Evolutionary conservation across 352 stramenopile genomes (phyloP), one percentile per base, ranked within the genome.

Genomic region (Globisporangium parvum): DNA sequence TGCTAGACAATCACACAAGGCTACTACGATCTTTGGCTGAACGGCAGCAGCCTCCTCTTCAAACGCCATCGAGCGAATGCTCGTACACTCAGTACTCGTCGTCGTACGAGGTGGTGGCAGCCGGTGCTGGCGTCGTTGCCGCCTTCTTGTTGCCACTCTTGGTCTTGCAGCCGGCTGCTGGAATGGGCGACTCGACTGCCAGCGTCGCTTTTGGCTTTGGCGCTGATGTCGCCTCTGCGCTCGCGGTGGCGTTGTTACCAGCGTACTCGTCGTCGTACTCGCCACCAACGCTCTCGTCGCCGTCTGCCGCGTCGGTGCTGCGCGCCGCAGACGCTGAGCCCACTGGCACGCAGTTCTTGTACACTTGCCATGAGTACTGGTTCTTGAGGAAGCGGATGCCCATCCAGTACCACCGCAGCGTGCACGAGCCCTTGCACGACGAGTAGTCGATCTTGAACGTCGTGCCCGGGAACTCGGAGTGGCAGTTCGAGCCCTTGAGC

Each of bases 361-460:
- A 84, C 18, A 84, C 55, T 60, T 84, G 71, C 73, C 73, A 84
- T 59, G 71, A 84, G 60, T 76, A 78, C 51, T 55, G 57, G 47
- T 73, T 73, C 28, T 80, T 67, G 20, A 75, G 60, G 58, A 70
- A 77, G 26, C 69, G 69, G 18, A 75, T 57, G 9, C 66, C 66
- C 40, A 77, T 47, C 64, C 66, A 77, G 67, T 63, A 77, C 69
- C 69, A 77, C 45, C 61, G 61, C 23, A 77, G 58, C 37, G 62
- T 73, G 53, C 69, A 75, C 14, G 64, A 67, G 31, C 47, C 56
- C 20, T 52, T 69, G 58, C 69, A 77, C 14, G 59, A 69, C 15
- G 59, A 68, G 57, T 77, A 77, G 66, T 74, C 66, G 18, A 77
- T 55, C 15, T 48, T 69, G 44, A 66, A 64, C 15, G 56, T 62